A percentile compares a stretch with the other conserved stretches of the same genome.
phyloP scores from a whole-genome alignment of 2,329 filamentous ascomycete genomes.

The Hymenoscyphus occultus region DNA sequence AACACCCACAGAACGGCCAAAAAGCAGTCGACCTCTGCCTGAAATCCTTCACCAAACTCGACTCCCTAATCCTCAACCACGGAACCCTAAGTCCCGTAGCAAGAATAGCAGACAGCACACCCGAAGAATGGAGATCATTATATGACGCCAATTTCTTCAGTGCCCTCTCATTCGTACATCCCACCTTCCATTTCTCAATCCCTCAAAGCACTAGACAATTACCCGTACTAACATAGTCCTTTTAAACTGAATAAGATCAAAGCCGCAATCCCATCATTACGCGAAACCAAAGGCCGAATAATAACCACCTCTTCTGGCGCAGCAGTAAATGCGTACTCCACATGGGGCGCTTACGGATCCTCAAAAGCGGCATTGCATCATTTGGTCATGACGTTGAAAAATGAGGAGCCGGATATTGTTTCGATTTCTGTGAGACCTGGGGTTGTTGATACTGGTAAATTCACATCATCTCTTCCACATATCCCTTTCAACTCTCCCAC shows the following conservation, averaged over 20 bases:
- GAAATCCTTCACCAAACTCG: constrained; percentile 66
- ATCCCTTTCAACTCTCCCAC: not conserved
- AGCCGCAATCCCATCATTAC: constrained; percentile 66
- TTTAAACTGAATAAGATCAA: constrained; percentile 59
- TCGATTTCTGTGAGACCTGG: constrained; percentile 74
- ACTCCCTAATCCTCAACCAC: constrained; percentile 86
- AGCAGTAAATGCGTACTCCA: constrained; percentile 59
- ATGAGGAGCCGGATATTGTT: constrained; percentile 74
- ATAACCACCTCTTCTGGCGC: constrained; percentile 81
- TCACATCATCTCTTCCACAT: not conserved
- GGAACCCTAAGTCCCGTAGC: constrained; percentile 75
- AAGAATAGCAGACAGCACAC: constrained; percentile 62
- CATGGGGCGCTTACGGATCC: constrained; percentile 79
- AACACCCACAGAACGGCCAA: constrained; percentile 43
- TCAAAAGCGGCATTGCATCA: constrained; percentile 84
- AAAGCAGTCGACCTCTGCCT: constrained; percentile 65
- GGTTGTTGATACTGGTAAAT: constrained; percentile 65
- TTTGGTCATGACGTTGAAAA: constrained; percentile 66
- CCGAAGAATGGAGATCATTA: constrained; percentile 69
- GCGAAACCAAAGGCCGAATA: constrained; percentile 66
- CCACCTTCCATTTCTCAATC: not conserved
- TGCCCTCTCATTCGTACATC: constrained; percentile 66
- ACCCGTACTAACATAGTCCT: too few relatives aligned
- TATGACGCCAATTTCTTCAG: constrained; percentile 91
- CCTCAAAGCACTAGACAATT: too few relatives aligned